These are phyloP conservation scores for Bipolaris bicolor DNA, from an alignment of 2,329 filamentous ascomycete species.

Conservation along the genomic window DNA sequence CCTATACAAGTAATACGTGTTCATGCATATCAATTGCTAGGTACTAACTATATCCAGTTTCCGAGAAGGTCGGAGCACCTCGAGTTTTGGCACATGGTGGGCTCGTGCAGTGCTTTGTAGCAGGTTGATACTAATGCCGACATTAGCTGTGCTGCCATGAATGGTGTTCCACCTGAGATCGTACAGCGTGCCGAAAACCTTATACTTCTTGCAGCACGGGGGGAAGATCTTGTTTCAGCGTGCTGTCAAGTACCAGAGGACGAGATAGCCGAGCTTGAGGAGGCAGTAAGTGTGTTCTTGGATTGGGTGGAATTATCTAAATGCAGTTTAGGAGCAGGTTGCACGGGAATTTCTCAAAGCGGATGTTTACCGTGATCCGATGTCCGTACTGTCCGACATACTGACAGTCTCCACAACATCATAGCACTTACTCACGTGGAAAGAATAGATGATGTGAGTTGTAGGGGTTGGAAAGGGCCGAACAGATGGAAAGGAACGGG, in stretches of 20 bases:
- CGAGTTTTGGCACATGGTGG: slow-evolving; percentile 79
- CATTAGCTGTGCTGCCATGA: slow-evolving; percentile 77
- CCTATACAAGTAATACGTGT: slow-evolving; percentile 66
- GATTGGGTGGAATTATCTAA: slow-evolving; percentile 14
- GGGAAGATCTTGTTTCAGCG: slow-evolving; percentile 76
- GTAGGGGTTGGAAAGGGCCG: neutral
- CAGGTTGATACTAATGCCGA: slow-evolving; percentile 1
- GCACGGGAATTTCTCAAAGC: slow-evolving; percentile 52
- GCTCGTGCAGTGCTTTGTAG: slow-evolving; percentile 3
- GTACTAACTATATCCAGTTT: slow-evolving; percentile 49
- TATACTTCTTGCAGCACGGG: slow-evolving; percentile 68
- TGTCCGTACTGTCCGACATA: slow-evolving; percentile 48
- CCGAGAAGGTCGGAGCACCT: slow-evolving; percentile 69
- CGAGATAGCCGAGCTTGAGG: slow-evolving; percentile 70
- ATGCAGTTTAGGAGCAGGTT: slow-evolving; percentile 45
- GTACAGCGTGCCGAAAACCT: slow-evolving; percentile 78
- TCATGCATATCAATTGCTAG: neutral
- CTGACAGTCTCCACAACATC: slow-evolving; percentile 22
- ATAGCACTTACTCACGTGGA: neutral
- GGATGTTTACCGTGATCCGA: slow-evolving; percentile 45
- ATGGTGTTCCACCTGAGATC: slow-evolving; percentile 76
- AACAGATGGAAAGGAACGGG: neutral
- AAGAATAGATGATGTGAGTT: neutral
- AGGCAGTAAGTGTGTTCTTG: slow-evolving; percentile 60
- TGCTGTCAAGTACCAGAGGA: slow-evolving; percentile 70